These are phyloP conservation scores for Penicillium lividum DNA, from an alignment of 495 filamentous ascomycete genomes.

Conservation along the genomic window DNA sequence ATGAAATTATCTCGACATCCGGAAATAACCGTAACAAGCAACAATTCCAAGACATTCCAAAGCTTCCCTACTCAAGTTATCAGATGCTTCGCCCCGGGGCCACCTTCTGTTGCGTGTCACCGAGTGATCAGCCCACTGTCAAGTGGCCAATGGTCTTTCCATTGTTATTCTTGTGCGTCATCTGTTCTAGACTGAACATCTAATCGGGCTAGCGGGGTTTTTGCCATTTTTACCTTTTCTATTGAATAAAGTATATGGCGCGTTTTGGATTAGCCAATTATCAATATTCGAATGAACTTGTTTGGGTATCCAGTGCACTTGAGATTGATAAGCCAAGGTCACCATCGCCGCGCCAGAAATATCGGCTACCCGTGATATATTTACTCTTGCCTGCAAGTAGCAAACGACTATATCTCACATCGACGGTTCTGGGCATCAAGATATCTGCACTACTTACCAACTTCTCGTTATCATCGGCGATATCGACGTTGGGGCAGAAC, in stretches of 20 bases:
- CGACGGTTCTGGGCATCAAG: no score
- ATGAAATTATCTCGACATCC: background rate
- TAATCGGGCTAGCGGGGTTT: background rate
- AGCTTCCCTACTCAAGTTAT: background rate
- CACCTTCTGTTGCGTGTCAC: background rate
- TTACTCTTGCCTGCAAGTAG: background rate
- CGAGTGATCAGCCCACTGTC: background rate
- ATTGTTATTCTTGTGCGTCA: background rate
- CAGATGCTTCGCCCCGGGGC: slow-evolving; percentile 5
- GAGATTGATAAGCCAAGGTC: background rate
- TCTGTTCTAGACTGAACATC: background rate
- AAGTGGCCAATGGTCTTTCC: background rate
- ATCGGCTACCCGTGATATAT: background rate
- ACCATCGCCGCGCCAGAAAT: background rate
- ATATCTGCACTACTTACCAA: no score
- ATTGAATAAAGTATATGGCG: background rate
- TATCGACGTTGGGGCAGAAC: no score
- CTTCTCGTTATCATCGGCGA: no score
- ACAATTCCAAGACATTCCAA: background rate
- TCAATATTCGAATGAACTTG: background rate
- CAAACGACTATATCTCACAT: no score
- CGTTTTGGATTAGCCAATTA: background rate
- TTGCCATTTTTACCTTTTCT: background rate
- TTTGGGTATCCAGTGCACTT: background rate
- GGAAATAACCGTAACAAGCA: background rate